Evolutionary conservation across 768 basidiomycete species (phyloP).

Genomic region (Podaxis sp.): DNA sequence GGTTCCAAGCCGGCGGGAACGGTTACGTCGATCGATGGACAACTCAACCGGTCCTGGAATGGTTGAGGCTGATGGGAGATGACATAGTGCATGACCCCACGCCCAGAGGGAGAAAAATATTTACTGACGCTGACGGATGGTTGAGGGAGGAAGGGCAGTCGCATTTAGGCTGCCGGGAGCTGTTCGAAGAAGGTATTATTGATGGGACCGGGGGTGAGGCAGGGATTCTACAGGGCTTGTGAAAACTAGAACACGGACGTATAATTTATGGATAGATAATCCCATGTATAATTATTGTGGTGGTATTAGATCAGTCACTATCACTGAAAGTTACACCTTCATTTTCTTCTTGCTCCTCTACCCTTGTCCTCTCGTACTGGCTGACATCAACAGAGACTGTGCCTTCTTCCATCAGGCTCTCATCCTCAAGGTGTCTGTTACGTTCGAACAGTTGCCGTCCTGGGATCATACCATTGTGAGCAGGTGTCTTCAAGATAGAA

Average conservation of each 20-base stretch:
- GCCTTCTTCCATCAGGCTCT: conserved; percentile 78
- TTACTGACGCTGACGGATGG: conserved; percentile 52
- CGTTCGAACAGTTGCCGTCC: conserved; percentile 93
- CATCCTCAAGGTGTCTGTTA: conserved; percentile 76
- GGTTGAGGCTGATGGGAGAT: conserved; percentile 56
- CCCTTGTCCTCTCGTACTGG: conserved; percentile 73
- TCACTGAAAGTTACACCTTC: conserved; percentile 78
- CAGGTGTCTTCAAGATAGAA: background rate
- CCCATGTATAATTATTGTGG: background rate
- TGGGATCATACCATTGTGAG: conserved; percentile 25
- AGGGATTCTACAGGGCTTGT: conserved; percentile 62
- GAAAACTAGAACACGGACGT: conserved; percentile 16
- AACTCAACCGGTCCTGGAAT: conserved; percentile 67
- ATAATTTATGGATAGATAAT: conserved; percentile 8
- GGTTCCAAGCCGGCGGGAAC: conserved; percentile 56
- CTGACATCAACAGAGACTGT: conserved; percentile 83
- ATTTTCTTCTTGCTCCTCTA: conserved; percentile 57
- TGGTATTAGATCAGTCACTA: conserved; percentile 58
- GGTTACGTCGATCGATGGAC: conserved; percentile 55
- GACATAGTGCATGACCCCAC: conserved; percentile 36
- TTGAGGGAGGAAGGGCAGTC: conserved; percentile 54
- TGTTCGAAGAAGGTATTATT: conserved; percentile 49
- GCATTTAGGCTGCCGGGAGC: conserved; percentile 52
- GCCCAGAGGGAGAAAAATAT: conserved; percentile 28
- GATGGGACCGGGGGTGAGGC: conserved; percentile 48